phyloP scores from a whole-genome alignment of 2,329 filamentous ascomycete species.

The Fusarium mangiferae region DNA sequence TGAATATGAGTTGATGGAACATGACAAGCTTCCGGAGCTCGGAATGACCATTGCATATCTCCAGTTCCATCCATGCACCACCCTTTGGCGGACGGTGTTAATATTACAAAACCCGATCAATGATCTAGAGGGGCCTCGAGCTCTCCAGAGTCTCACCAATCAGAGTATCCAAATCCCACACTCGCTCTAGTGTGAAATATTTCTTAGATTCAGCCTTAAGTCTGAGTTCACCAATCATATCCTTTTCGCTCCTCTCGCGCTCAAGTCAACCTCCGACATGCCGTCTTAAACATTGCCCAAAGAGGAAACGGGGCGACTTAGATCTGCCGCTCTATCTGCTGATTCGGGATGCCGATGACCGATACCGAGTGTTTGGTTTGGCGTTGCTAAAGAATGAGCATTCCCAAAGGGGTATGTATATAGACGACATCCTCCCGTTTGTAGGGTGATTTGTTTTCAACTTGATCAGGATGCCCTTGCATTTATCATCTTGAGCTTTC shows the following conservation, averaged over 20 bases:
- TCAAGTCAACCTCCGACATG: slow-evolving; percentile 38
- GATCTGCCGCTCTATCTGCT: slow-evolving; percentile 5
- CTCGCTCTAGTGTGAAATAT: background rate
- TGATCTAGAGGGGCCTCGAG: background rate
- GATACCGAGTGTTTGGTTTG: slow-evolving; percentile 7
- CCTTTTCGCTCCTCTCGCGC: slow-evolving; percentile 33
- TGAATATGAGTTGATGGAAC: background rate
- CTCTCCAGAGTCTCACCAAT: background rate
- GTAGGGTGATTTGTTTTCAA: background rate
- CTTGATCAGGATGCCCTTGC: background rate
- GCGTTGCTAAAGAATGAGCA: background rate
- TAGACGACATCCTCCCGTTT: background rate
- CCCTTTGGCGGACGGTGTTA: background rate
- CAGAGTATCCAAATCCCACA: background rate
- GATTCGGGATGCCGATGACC: slow-evolving; percentile 35
- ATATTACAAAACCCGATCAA: background rate
- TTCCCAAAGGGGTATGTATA: background rate
- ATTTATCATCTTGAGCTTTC: background rate
- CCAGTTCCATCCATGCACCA: background rate
- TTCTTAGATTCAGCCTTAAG: background rate
- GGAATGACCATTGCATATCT: background rate
- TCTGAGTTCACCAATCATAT: slow-evolving; percentile 19
- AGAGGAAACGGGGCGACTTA: slow-evolving; percentile 24
- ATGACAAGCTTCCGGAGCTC: background rate
- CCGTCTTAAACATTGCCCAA: slow-evolving; percentile 15